phyloP scores from a whole-genome alignment of 805 yeast genomes.

The Saccharomycopsis babjevae region DNA sequence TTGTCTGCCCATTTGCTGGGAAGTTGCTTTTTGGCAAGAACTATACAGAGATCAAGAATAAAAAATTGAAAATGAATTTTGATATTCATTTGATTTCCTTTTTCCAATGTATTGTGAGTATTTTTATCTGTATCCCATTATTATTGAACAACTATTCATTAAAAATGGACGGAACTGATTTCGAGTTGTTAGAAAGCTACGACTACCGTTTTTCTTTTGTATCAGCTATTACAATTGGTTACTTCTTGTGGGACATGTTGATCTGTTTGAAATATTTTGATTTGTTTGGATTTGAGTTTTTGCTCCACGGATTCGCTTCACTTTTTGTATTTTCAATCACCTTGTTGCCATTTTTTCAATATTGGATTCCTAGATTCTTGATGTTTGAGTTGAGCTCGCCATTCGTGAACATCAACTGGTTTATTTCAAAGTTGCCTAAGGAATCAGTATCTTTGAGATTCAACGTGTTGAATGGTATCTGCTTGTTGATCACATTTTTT shows the following conservation, averaged over 20 bases:
- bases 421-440: slow-evolving; percentile 63
- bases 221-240: slow-evolving; percentile 65
- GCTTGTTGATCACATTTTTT: slow-evolving; percentile 63
- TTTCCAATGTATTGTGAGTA: slow-evolving; percentile 67
- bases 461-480: slow-evolving; percentile 59
- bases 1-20: slow-evolving; percentile 42
- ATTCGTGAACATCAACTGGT: slow-evolving; percentile 92
- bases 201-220: slow-evolving; percentile 72
- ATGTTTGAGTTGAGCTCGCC: slow-evolving; percentile 87
- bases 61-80: slow-evolving; percentile 54
- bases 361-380: slow-evolving; percentile 75
- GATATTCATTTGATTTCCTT: slow-evolving; percentile 87
- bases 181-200: slow-evolving; percentile 53
- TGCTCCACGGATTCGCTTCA: slow-evolving; percentile 78
- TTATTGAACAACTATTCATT: slow-evolving; percentile 42
- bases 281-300: slow-evolving; percentile 72
- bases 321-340: slow-evolving; percentile 58
- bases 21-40: slow-evolving; percentile 38
- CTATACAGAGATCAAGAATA: slow-evolving; percentile 38
- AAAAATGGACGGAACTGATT: slow-evolving; percentile 12
- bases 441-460: slow-evolving; percentile 47
- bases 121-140: slow-evolving; percentile 52
- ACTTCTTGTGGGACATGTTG: slow-evolving; percentile 81
- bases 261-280: slow-evolving; percentile 56
- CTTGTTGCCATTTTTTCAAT: slow-evolving; percentile 64